Evolutionary conservation across 345 rosid species (phyloP), one percentile per base, ranked within the genome.

Genomic region (Pseudoturritis turrita): DNA sequence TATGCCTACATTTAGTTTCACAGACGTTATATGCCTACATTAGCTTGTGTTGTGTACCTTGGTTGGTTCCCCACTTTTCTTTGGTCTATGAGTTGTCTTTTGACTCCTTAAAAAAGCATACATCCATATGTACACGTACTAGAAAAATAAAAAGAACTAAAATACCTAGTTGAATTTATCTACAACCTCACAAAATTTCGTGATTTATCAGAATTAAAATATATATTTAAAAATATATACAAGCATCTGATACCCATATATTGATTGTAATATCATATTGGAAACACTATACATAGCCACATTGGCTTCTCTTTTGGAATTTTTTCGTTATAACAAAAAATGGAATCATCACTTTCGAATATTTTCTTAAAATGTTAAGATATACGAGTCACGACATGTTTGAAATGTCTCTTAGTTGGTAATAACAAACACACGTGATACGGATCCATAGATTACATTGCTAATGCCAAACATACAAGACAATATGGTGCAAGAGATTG

Each of bases 161-260:
- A 69, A n/a, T 53, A 53, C 40, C 45, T 52, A 14, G 36, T 22
- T 41, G 60, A 61, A 62, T 28, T 47, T 21, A 61, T 61, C 31
- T 28, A 41, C 47, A 28, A n/a, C 55, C 70, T 53, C 53, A 28
- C n/a, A 50, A 49, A 37, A 11, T 17, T n/a, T 26, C 40, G 51
- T 50, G 23, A 40, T 21, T 52, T 19, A 52, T 62, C 54, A 62
- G 4, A 29, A 19, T n/a, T 13, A 37, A 11, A 40, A 15, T 17
- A 47, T n/a, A 61, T 21, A 23, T 59, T 3, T n/a, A n/a, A n/a
- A n/a, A n/a, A n/a, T 19, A 2, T 45, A 63, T 18, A 19, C 51
- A 50, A 26, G 59, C 39, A 70, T 50, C 52, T 62, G 69, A 62
- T 71, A 10, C 54, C 58, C 10, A 51, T 12, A 29, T 26, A 22